Conservation (phyloP, 768 basidiomycete species). For the Rhizopogon sp. region DNA sequence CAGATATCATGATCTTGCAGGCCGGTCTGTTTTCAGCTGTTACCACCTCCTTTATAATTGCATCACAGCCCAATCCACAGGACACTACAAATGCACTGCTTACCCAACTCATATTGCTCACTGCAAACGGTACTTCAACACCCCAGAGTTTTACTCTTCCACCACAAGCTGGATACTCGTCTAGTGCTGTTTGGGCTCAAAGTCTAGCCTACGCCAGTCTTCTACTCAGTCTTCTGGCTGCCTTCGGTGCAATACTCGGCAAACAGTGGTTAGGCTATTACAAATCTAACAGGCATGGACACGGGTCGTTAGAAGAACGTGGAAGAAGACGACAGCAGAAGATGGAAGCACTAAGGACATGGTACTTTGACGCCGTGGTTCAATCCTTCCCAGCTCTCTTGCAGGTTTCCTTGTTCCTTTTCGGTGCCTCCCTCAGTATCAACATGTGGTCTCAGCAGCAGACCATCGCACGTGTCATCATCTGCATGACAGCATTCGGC, state of each 20-base stretch:
- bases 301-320: conserved; percentile 9
- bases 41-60: conserved; percentile 10
- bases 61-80: conserved; percentile 5
- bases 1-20: neutral
- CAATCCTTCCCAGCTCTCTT: conserved; percentile 8
- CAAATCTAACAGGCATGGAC: neutral
- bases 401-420: conserved; percentile 11
- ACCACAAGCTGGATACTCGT: conserved; percentile 5
- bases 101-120: conserved; percentile 5
- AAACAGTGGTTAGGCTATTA: conserved; percentile 13
- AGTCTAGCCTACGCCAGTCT: conserved; percentile 11
- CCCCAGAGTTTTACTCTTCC: neutral
- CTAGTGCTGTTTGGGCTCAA: conserved; percentile 9
- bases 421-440: conserved; percentile 7
- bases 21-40: conserved; percentile 15
- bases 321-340: conserved; percentile 9
- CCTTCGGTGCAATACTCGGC: conserved; percentile 13
- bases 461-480: conserved; percentile 7
- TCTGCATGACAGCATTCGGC: conserved; percentile 2
- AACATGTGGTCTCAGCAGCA: conserved; percentile 2
- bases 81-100: conserved; percentile 10
- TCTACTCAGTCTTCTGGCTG: conserved; percentile 10
- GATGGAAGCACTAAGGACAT: conserved; percentile 8
- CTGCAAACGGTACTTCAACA: conserved; percentile 6
- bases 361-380: conserved; percentile 11